Base-by-base conservation (phyloP, 2,329 filamentous ascomycete species). In the Alternaria angustiovoidea region DNA sequence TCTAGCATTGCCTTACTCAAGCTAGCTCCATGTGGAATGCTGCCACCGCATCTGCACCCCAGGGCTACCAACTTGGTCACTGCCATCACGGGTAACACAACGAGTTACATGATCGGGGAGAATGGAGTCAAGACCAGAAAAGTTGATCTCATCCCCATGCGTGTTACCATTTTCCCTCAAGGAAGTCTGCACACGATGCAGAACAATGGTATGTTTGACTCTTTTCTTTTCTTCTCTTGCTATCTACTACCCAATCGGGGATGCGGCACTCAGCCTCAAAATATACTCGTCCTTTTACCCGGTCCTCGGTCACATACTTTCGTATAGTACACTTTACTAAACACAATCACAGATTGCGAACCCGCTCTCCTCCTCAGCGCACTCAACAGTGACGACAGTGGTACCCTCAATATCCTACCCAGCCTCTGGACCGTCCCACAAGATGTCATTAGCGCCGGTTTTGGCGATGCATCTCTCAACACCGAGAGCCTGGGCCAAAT, bases 71-170 rank as follows among this genome's bases (percentile, higher is more conserved):
- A 86, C 62, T 78, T 80, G 38, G 83, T 85, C 12, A 78, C 84
- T 6, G 79, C 80, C 0, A 73, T 84, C 20, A 70, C 74, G 18
- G 84, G 83, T n/a, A 82, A 79, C 39, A 85, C 81, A 6, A 81
- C 80, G 42, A 85, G 82, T 9, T 85, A 78, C 68, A 85, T 85
- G 82, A 79, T 81, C 43, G 76, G 81, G 54, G 84, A 86, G 70
- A 86, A 86, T 58, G 83, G 83, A 3, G 83, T 81, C 0, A 73
- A 74, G 8, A 74, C 79, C 1, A 76, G 85, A 4, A 76, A 65
- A 32, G 76, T 79, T 16, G 77, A 74, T 1, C 73, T 86, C 38
- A 77, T 71, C 4, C 76, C 82, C 1, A 80, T 81, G 18, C 77
- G 81, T 61, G 82, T 83, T 75, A 85, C 84, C 1, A 78, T 85